phyloP scores from a whole-genome alignment of 257 asterid species.

The Scutellaria barbata region DNA sequence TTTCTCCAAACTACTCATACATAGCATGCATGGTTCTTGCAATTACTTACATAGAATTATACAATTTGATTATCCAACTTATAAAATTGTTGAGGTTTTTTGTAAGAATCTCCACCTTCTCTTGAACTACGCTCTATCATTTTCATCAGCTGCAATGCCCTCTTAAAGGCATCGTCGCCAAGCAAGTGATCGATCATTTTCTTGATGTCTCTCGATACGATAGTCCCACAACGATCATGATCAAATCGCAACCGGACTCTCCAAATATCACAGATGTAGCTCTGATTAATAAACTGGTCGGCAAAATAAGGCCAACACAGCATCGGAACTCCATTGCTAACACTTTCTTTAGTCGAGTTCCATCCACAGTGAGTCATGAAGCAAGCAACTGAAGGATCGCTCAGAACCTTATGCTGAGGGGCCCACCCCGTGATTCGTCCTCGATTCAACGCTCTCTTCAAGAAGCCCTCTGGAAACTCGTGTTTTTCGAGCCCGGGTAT shows the following conservation, averaged over 20 bases:
- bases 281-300: conserved; percentile 59
- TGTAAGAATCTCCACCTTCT: conserved; percentile 49
- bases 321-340: conserved; percentile 56
- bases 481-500: not conserved
- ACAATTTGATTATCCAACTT: conserved; percentile 37
- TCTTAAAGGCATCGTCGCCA: conserved; percentile 35
- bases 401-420: conserved; percentile 57
- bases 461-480: conserved; percentile 34
- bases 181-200: conserved; percentile 43
- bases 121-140: conserved; percentile 30
- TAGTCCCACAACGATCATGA: conserved; percentile 31
- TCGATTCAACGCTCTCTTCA: conserved; percentile 28
- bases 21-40: too few species aligned
- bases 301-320: conserved; percentile 66
- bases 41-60: too few species aligned
- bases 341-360: conserved; percentile 66
- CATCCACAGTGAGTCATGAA: conserved; percentile 75
- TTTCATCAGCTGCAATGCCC: conserved; percentile 46
- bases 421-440: conserved; percentile 56
- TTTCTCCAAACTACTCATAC: too few species aligned
- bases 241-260: conserved; percentile 49
- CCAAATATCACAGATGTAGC: conserved; percentile 70
- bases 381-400: conserved; percentile 59
- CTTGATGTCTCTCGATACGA: conserved; percentile 43
- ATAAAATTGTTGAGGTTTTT: conserved; percentile 47